These are phyloP conservation scores for Salix exigua DNA, from an alignment of 345 rosid species.

Conservation along the genomic window DNA sequence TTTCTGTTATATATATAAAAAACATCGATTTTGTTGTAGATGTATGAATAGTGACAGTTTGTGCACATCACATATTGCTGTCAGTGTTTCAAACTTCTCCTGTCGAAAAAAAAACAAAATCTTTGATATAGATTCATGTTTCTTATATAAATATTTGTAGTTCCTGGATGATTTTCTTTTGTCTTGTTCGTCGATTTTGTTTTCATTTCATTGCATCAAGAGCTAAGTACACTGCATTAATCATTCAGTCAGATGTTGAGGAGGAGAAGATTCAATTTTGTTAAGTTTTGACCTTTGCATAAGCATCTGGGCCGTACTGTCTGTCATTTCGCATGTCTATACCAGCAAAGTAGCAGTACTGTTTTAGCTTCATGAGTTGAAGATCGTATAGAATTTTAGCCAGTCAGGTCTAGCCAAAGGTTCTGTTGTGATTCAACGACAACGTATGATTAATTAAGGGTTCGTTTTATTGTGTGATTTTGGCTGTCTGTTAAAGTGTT, in stretches of 20 bases:
- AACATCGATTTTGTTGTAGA: background rate
- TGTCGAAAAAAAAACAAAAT: background rate
- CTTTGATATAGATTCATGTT: background rate
- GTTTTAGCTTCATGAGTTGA: too few relatives aligned
- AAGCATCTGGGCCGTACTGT: too few relatives aligned
- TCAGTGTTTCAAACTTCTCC: background rate
- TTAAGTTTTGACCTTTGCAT: background rate
- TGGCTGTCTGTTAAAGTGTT: too few relatives aligned
- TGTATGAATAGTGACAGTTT: background rate
- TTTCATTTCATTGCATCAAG: background rate
- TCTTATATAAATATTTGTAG: too few relatives aligned
- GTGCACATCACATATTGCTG: background rate
- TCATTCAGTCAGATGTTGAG: background rate
- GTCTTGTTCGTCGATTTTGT: background rate
- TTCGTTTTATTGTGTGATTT: too few relatives aligned
- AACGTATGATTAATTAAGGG: background rate
- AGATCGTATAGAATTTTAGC: background rate
- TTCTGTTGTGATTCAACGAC: slow-evolving; percentile 19
- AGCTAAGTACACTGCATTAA: background rate
- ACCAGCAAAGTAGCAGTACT: too few relatives aligned
- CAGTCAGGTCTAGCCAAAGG: background rate
- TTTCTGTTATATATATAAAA: background rate
- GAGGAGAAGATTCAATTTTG: background rate
- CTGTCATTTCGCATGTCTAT: too few relatives aligned
- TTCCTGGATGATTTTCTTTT: background rate